Evolutionary conservation across 306 rosid species (phyloP).

Genomic region (Macrotyloma uniflorum): DNA sequence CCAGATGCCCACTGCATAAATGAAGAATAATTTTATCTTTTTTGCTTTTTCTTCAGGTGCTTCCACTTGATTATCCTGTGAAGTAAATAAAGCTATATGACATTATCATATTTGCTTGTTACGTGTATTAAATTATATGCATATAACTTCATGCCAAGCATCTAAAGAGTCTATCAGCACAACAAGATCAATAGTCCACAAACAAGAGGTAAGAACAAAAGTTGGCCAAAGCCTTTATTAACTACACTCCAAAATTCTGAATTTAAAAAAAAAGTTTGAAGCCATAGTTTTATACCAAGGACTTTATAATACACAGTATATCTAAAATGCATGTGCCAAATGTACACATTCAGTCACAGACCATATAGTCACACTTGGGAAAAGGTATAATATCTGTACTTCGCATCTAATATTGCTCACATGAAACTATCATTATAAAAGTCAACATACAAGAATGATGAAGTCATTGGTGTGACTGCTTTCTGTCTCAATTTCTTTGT

Average conservation of each 20-base stretch:
- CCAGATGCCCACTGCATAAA: constrained; percentile 65
- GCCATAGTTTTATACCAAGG: constrained; percentile 17
- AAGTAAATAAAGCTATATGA: constrained; percentile 30
- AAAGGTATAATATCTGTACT: constrained; percentile 9
- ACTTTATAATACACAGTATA: background rate
- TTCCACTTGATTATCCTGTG: constrained; percentile 69
- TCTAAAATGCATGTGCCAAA: background rate
- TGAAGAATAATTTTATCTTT: constrained; percentile 62
- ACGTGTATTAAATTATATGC: background rate
- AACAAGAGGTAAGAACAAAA: background rate
- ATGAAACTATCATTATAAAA: constrained; percentile 24
- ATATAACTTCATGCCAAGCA: constrained; percentile 2
- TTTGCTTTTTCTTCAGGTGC: constrained; percentile 54
- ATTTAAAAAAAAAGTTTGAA: background rate
- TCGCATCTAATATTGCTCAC: constrained; percentile 17
- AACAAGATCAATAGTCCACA: constrained; percentile 8
- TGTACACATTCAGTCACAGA: constrained; percentile 3
- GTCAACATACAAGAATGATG: constrained; percentile 62
- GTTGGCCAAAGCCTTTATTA: background rate
- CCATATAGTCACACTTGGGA: constrained; percentile 10
- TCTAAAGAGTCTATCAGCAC: constrained; percentile 15
- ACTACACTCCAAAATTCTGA: background rate
- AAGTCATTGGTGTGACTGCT: constrained; percentile 63
- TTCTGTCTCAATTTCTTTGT: constrained; percentile 60
- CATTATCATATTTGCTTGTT: background rate